These are phyloP conservation scores for Abortiporus biennis DNA, from an alignment of 1,284 basidiomycete genomes.

Conservation along the genomic window DNA sequence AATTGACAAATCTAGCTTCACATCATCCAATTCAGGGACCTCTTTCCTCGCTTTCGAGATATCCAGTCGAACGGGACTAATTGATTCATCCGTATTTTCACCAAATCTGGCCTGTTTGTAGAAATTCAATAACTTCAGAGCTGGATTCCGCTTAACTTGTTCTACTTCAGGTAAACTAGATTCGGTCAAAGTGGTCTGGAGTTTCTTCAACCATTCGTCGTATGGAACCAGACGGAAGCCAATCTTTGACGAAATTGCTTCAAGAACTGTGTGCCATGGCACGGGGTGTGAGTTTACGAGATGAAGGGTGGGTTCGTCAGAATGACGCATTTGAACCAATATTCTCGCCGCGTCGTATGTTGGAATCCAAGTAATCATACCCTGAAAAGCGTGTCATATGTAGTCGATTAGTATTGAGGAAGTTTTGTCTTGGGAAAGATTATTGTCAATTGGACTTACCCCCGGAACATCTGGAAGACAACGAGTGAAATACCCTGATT, in stretches of 20 bases:
- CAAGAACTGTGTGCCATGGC: conserved; percentile 14
- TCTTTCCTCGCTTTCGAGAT: neutral
- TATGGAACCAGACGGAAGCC: conserved; percentile 18
- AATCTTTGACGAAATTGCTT: conserved; percentile 15
- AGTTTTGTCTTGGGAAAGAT: neutral
- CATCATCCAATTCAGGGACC: neutral
- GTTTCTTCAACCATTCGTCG: conserved; percentile 15
- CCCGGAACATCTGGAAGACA: conserved; percentile 20
- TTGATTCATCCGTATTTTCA: conserved; percentile 2
- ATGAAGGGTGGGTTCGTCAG: conserved; percentile 17
- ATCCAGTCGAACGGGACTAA: conserved; percentile 2
- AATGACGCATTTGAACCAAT: conserved; percentile 14
- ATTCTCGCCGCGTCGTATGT: conserved; percentile 12
- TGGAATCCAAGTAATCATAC: conserved; percentile 21
- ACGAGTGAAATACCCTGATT: conserved; percentile 16
- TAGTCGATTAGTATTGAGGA: neutral
- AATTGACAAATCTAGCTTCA: neutral
- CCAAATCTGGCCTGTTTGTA: conserved; percentile 7
- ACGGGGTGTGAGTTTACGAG: conserved; percentile 23
- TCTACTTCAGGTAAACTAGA: conserved; percentile 5
- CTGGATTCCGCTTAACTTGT: conserved; percentile 13
- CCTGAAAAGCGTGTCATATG: conserved; percentile 10
- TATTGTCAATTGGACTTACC: conserved; percentile 11
- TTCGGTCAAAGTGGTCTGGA: conserved; percentile 9
- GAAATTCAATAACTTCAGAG: conserved; percentile 18